phyloP scores from a whole-genome alignment of 768 basidiomycete genomes.

The Tulasnella sp. region DNA sequence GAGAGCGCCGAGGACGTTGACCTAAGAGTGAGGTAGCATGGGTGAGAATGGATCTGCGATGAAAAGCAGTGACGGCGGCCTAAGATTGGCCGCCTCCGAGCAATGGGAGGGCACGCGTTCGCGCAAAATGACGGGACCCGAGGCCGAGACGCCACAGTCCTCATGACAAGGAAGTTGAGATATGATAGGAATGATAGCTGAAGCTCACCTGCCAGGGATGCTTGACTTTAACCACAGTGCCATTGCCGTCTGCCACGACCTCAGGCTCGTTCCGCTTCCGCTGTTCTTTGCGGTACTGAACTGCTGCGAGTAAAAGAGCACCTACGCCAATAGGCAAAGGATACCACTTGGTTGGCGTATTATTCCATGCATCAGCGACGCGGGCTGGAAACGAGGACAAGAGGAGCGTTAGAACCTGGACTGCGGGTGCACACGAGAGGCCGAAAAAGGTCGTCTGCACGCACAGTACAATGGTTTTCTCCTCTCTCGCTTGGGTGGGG shows the following conservation, averaged over 20 bases:
- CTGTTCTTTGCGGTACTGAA: conserved; percentile 68
- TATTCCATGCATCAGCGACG: conserved; percentile 70
- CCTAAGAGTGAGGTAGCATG: conserved; percentile 45
- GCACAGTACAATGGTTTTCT: conserved; percentile 2
- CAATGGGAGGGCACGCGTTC: conserved; percentile 41
- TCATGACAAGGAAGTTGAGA: not conserved
- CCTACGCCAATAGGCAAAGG: conserved; percentile 89
- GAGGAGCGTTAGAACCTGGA: not conserved
- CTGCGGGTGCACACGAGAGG: not conserved
- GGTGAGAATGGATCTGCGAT: not conserved
- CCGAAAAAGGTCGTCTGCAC: conserved; percentile 17
- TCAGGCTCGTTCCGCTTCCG: conserved; percentile 29
- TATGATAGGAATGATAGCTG: conserved; percentile 54
- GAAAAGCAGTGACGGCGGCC: not conserved
- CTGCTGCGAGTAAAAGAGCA: conserved; percentile 74
- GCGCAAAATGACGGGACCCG: not conserved
- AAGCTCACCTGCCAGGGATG: conserved; percentile 80
- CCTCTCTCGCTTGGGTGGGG: conserved; percentile 7
- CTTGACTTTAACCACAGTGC: conserved; percentile 57
- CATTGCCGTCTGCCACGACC: conserved; percentile 35
- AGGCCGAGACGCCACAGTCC: not conserved
- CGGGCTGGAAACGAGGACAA: conserved; percentile 30
- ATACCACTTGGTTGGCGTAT: conserved; percentile 92
- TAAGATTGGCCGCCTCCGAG: conserved; percentile 32
- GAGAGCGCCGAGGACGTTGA: conserved; percentile 93